Base-by-base conservation (phyloP, 768 basidiomycete species). In the Pleurotus cornucopiae region DNA sequence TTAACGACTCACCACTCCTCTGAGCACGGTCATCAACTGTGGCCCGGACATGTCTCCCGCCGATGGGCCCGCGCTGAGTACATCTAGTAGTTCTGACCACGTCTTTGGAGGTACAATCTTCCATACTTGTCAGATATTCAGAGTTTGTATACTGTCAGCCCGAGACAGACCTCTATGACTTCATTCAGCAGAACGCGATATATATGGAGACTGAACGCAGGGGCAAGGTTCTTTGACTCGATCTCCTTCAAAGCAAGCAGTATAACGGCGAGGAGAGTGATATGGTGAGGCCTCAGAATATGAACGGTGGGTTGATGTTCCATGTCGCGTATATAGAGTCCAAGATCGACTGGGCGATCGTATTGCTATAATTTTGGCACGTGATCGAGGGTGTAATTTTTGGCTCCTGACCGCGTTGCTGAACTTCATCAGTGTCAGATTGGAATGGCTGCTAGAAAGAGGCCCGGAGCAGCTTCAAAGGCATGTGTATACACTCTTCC, bases 211-310 rank as follows among this genome's bases (percentile, higher is more conserved):
- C 81, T 65, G 63, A 88, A 91, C 5, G 69, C 60, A 18, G 79
- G 65, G 1, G 88, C 82, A 7, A 89, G 75, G 21, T 75, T 75
- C 55, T 76, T 77, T 43, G 77, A 69, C 21, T 76, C 75, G 56
- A 76, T 75, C 60, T 87, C 84, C 64, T 82, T 85, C 67, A 85
- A 88, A 3, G 80, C 71, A 11, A 86, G 71, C 57, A 84, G 72
- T 37, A 91, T 73, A 21, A 90, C 72, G 34, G 80, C 79, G 30
- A 92, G 73, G 13, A 92, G 72, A 48, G 79, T 79, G 49, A 93
- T 73, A 65, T 94, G 91, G 62, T 93, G 91, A 1, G 91, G 89
- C 54, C 84, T 77, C 25, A 93, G 76, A 55, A 83, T 75, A 68
- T 89, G 86, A 6, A 85, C 83, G 81, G 82, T 18, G 76, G 73